Conservation (phyloP, 1,139 yeast species). For the Pichia sp. region DNA sequence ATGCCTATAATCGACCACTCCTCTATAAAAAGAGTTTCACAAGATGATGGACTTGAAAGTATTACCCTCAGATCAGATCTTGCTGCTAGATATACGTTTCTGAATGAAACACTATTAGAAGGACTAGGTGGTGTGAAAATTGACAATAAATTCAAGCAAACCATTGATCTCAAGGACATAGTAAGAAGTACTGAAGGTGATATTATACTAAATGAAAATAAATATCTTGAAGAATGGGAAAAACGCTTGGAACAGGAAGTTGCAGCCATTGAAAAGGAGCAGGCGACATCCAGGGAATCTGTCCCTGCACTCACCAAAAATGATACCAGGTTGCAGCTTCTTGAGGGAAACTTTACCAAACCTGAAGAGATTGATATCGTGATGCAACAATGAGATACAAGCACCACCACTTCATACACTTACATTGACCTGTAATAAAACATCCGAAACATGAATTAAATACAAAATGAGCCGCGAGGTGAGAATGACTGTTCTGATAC, state of each 20-base stretch:
- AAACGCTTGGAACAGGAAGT: slow-evolving; percentile 11
- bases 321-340: not conserved
- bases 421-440: not conserved
- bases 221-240: slow-evolving; percentile 18
- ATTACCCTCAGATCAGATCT: slow-evolving; percentile 29
- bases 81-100: slow-evolving; percentile 28
- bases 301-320: not conserved
- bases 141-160: slow-evolving; percentile 10
- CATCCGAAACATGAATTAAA: not conserved
- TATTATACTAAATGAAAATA: slow-evolving; percentile 13
- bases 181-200: slow-evolving; percentile 11
- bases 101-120: slow-evolving; percentile 27
- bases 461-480: not conserved
- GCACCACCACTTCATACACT: not conserved
- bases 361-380: not conserved
- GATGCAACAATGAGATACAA: not conserved
- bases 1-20: slow-evolving; percentile 19
- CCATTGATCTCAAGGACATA: slow-evolving; percentile 19
- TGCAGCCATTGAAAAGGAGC: not conserved
- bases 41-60: slow-evolving; percentile 22
- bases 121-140: slow-evolving; percentile 17
- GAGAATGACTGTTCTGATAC: not conserved
- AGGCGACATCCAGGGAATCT: not conserved
- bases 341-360: not conserved
- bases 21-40: slow-evolving; percentile 20